Percentiles rank a stretch among this genome's conserved stretches.
Evolutionary conservation across 176 grass and related monocot genomes (phyloP).

Genomic region (Tillandsia leiboldiana): DNA sequence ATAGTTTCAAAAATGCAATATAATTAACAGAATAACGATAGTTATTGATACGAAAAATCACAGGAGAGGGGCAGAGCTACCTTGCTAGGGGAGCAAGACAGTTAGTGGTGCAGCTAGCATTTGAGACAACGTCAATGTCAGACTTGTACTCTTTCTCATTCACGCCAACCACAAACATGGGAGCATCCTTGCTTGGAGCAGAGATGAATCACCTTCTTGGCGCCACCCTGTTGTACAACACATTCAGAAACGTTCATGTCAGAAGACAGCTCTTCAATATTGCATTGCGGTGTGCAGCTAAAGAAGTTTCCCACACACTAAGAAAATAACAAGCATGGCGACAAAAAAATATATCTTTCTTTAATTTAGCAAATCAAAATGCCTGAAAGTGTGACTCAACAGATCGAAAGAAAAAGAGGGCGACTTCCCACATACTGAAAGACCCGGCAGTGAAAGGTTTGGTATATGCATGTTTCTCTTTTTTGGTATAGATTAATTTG

Average conservation of each 20-base stretch:
- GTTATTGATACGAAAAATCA: neutral
- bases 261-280: neutral
- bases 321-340: too few relatives aligned
- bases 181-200: constrained; percentile 67
- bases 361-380: too few relatives aligned
- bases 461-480: too few relatives aligned
- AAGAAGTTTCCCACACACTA: too few relatives aligned
- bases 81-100: constrained; percentile 84
- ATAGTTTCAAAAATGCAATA: neutral
- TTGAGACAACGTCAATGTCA: constrained; percentile 48
- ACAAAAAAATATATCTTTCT: too few relatives aligned
- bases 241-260: neutral
- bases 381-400: too few relatives aligned
- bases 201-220: constrained; percentile 81
- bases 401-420: too few relatives aligned
- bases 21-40: neutral
- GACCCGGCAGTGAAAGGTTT: too few relatives aligned
- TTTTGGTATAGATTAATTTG: too few relatives aligned
- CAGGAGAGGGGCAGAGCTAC: constrained; percentile 3
- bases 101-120: constrained; percentile 83
- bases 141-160: constrained; percentile 61
- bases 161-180: constrained; percentile 78
- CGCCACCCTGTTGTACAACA: constrained; percentile 42
- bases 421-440: too few relatives aligned
- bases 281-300: neutral